Evolutionary conservation across 2,329 filamentous ascomycete genomes (phyloP).

Genomic region (Coniella vitis): DNA sequence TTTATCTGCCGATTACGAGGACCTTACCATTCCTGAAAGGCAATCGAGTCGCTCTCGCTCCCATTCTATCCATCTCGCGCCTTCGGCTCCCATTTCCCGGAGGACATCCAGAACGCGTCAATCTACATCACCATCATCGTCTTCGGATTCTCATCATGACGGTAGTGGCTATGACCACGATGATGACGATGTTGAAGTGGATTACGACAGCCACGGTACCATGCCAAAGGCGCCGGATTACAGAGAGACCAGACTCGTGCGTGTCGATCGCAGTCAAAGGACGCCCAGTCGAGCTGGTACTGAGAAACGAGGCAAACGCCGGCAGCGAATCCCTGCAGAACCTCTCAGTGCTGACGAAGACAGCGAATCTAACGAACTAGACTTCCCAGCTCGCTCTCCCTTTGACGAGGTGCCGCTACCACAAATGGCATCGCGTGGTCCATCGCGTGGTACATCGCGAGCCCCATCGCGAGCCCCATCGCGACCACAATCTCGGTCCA

Average conservation of each 20-base stretch:
- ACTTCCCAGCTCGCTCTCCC: not conserved
- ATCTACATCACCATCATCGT: constrained; percentile 23
- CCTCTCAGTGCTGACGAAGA: constrained; percentile 13
- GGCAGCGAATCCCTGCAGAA: constrained; percentile 1
- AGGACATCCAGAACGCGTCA: constrained; percentile 25
- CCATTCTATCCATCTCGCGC: constrained; percentile 14
- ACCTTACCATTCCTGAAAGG: constrained; percentile 23
- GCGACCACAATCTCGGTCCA: constrained; percentile 17
- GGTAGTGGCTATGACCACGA: constrained; percentile 19
- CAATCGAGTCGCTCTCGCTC: constrained; percentile 21
- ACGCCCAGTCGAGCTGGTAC: constrained; percentile 8
- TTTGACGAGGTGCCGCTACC: not conserved
- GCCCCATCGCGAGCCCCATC: not conserved
- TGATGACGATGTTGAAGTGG: constrained; percentile 29
- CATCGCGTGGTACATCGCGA: constrained; percentile 10
- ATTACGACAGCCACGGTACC: constrained; percentile 29
- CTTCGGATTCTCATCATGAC: constrained; percentile 23
- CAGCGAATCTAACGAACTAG: constrained; percentile 13
- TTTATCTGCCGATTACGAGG: constrained; percentile 18
- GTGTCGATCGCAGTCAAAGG: constrained; percentile 8
- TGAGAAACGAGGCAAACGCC: constrained; percentile 6
- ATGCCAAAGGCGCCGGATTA: constrained; percentile 20
- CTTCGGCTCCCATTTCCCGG: constrained; percentile 31
- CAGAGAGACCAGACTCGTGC: constrained; percentile 12
- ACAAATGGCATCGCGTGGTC: constrained; percentile 17